A percentile compares a stretch with the other conserved stretches of the same genome.
Evolutionary conservation across 1,139 yeast genomes (phyloP).

Genomic region (Debaryomycetaceae sp.): DNA sequence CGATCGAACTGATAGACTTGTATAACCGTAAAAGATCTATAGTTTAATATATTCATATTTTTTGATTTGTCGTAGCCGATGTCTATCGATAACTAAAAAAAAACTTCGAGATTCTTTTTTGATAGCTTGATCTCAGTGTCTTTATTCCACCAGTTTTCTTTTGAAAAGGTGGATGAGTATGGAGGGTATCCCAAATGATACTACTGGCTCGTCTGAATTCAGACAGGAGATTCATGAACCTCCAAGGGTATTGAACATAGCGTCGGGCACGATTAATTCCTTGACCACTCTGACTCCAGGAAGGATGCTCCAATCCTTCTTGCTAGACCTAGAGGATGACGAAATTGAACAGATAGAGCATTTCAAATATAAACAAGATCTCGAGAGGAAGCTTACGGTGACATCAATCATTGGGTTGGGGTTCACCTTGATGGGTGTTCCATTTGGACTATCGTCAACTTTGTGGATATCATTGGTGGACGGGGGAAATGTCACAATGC

Average conservation of each 20-base stretch:
- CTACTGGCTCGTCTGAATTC: background rate
- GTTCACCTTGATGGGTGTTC: conserved; percentile 75
- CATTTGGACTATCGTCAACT: conserved; percentile 70
- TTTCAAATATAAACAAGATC: conserved; percentile 66
- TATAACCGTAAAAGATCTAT: too few species aligned
- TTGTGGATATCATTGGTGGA: conserved; percentile 65
- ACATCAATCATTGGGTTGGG: conserved; percentile 70
- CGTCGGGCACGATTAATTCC: background rate
- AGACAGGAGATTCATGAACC: background rate
- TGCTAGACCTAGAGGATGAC: conserved; percentile 36
- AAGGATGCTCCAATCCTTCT: conserved; percentile 16
- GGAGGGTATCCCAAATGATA: background rate
- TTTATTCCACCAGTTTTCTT: background rate
- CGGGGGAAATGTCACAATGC: conserved; percentile 70
- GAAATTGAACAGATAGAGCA: conserved; percentile 61
- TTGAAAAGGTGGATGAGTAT: background rate
- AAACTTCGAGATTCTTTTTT: background rate
- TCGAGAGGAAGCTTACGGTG: conserved; percentile 62
- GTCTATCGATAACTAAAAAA: background rate
- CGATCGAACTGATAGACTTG: too few species aligned
- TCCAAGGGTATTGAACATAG: background rate
- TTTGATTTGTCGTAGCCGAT: too few species aligned
- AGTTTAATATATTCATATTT: too few species aligned
- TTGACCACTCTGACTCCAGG: conserved; percentile 16
- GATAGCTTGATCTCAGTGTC: background rate